These are phyloP conservation scores for Massariosphaeria phaeospora DNA, from an alignment of 495 filamentous ascomycete genomes.

Conservation along the genomic window DNA sequence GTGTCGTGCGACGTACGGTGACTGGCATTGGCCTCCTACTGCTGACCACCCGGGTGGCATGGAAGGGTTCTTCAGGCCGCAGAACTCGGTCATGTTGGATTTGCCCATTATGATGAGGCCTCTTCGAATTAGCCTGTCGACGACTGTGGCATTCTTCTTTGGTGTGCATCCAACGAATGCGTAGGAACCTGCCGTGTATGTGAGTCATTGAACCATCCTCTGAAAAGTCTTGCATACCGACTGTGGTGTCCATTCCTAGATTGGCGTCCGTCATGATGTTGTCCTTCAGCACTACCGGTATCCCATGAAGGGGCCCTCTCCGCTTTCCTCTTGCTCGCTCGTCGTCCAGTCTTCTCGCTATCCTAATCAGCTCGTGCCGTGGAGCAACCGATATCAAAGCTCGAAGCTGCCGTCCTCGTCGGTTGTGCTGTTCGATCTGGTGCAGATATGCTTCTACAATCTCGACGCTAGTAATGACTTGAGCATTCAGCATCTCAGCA, in stretches of 20 bases:
- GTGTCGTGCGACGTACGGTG: conserved; percentile 34
- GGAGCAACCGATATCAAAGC: conserved; percentile 43
- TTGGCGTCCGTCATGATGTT: conserved; percentile 35
- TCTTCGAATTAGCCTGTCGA: conserved; percentile 35
- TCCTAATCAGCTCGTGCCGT: conserved; percentile 32
- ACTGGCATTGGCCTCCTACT: conserved; percentile 38
- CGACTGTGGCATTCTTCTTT: conserved; percentile 38
- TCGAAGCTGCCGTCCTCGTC: conserved; percentile 36
- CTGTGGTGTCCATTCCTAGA: conserved; percentile 36
- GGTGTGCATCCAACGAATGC: conserved; percentile 39
- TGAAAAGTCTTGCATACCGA: conserved; percentile 14
- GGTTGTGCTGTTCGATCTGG: conserved; percentile 49
- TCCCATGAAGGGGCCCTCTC: conserved; percentile 43
- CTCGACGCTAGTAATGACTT: conserved; percentile 44
- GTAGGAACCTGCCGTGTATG: conserved; percentile 32
- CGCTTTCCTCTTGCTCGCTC: conserved; percentile 37
- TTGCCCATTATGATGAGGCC: conserved; percentile 39
- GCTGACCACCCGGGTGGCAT: conserved; percentile 38
- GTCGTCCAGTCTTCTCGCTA: conserved; percentile 38
- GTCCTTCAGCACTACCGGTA: conserved; percentile 43
- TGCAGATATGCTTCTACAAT: conserved; percentile 48
- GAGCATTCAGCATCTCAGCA: conserved; percentile 40
- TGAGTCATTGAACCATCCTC: conserved; percentile 19
- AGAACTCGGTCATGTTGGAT: conserved; percentile 39
- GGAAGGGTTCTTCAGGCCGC: conserved; percentile 33